These are phyloP conservation scores for Vitis hybrid DNA, from an alignment of 177 flowering plant species.

Conservation along the genomic window DNA sequence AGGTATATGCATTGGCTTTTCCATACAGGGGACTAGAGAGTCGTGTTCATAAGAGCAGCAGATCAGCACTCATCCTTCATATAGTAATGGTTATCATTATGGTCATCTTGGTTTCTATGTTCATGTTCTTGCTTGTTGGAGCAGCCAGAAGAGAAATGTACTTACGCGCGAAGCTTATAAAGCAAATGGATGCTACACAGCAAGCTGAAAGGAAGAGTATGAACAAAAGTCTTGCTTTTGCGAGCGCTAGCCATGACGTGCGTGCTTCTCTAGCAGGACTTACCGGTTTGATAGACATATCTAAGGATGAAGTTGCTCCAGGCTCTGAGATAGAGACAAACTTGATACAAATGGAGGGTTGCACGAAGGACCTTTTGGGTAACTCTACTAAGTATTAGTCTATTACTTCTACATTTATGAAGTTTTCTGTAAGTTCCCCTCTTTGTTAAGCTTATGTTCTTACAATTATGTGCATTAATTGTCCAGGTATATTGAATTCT, in stretches of 20 bases:
- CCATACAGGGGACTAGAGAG: constrained; percentile 24
- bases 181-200: constrained; percentile 75
- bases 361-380: constrained; percentile 62
- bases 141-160: constrained; percentile 45
- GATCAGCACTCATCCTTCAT: constrained; percentile 20
- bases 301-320: constrained; percentile 24
- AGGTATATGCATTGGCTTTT: constrained; percentile 49
- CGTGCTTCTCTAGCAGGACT: constrained; percentile 66
- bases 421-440: not conserved
- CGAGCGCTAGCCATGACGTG: constrained; percentile 83
- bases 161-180: constrained; percentile 46
- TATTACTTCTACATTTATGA: not conserved
- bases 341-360: constrained; percentile 45
- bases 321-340: constrained; percentile 40
- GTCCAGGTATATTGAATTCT: constrained; percentile 67
- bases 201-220: constrained; percentile 86
- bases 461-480: not conserved
- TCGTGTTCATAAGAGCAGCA: constrained; percentile 18
- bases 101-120: constrained; percentile 24
- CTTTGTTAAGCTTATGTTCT: not conserved
- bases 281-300: constrained; percentile 50
- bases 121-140: constrained; percentile 27
- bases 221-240: constrained; percentile 74
- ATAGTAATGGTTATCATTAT: constrained; percentile 19
- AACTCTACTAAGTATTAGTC: constrained; percentile 5